Percentiles rank a stretch among this genome's conserved stretches.
Evolutionary conservation across 2,329 filamentous ascomycete species (phyloP).

Genomic region (Colletotrichum abscissum): DNA sequence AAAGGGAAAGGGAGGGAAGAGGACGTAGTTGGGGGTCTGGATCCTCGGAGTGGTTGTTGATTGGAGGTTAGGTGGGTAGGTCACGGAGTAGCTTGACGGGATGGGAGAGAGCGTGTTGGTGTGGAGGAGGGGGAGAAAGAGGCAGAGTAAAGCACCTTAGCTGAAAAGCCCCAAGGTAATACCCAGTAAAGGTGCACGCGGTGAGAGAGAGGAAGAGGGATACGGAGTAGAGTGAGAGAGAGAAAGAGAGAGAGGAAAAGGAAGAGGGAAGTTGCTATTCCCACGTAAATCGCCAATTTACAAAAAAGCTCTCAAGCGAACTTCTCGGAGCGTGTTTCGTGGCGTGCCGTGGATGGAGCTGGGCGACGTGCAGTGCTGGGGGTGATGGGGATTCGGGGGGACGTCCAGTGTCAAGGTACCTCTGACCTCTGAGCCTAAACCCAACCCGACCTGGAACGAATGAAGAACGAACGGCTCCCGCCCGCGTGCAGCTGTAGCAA

Average conservation of each 20-base stretch:
- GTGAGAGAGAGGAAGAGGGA: background rate
- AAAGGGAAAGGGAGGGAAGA: background rate
- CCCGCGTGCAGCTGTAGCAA: constrained; percentile 36
- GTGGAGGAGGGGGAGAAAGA: background rate
- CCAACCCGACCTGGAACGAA: constrained; percentile 11
- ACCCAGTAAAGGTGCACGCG: background rate
- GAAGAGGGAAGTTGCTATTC: background rate
- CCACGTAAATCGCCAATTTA: constrained; percentile 2
- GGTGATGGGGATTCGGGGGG: background rate
- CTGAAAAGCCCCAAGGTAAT: background rate
- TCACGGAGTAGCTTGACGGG: background rate
- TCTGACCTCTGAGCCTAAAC: too few relatives aligned
- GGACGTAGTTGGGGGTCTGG: background rate
- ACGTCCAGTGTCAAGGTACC: too few relatives aligned
- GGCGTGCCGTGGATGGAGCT: background rate
- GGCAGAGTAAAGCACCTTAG: background rate
- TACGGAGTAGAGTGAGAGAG: background rate
- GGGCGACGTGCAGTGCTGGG: background rate
- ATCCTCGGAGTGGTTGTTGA: background rate
- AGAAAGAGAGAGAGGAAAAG: background rate
- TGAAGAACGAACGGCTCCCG: constrained; percentile 21
- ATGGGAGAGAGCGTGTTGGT: background rate
- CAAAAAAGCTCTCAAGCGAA: background rate
- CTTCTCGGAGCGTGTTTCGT: constrained; percentile 16
- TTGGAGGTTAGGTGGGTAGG: background rate